Conservation (phyloP, 805 yeast genomes). For the Kluyveromyces dobzhanskii region DNA sequence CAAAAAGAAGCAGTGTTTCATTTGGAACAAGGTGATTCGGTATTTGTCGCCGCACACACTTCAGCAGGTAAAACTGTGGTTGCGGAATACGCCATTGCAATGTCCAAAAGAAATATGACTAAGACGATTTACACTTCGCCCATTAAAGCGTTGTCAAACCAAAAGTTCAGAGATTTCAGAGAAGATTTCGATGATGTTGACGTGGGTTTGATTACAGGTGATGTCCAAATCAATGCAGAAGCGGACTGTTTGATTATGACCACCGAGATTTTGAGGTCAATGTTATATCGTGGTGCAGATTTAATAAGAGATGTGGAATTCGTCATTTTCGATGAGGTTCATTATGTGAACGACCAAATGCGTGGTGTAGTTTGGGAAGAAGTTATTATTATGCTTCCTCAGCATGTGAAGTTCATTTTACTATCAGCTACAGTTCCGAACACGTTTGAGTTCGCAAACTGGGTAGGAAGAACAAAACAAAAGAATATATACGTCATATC, state of each 20-base stretch:
- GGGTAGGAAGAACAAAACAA: conserved; percentile 97
- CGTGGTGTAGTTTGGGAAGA: conserved; percentile 99
- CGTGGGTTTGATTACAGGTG: conserved; percentile 94
- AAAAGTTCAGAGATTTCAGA: conserved; percentile 81
- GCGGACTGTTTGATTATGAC: conserved; percentile 97
- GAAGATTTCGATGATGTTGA: conserved; percentile 73
- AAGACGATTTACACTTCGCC: conserved; percentile 96
- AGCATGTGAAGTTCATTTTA: conserved; percentile 84
- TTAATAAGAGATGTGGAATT: conserved; percentile 93
- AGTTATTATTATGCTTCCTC: conserved; percentile 95
- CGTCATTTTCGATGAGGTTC: conserved; percentile 96
- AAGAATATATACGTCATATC: conserved; percentile 94
- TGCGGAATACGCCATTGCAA: conserved; percentile 96
- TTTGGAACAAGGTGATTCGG: conserved; percentile 96
- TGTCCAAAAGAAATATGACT: conserved; percentile 94
- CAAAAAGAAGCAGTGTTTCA: conserved; percentile 97
- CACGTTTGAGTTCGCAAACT: conserved; percentile 92
- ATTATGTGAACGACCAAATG: conserved; percentile 92
- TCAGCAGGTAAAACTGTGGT: conserved; percentile 98
- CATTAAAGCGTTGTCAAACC: conserved; percentile 83
- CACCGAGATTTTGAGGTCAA: conserved; percentile 88
- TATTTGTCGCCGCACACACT: conserved; percentile 97
- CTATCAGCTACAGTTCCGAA: conserved; percentile 98
- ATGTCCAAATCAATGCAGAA: conserved; percentile 94
- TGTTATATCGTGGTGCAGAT: conserved; percentile 96